Base-by-base conservation (phyloP, 495 filamentous ascomycete species). In the Trichocladium uniseriatum region DNA sequence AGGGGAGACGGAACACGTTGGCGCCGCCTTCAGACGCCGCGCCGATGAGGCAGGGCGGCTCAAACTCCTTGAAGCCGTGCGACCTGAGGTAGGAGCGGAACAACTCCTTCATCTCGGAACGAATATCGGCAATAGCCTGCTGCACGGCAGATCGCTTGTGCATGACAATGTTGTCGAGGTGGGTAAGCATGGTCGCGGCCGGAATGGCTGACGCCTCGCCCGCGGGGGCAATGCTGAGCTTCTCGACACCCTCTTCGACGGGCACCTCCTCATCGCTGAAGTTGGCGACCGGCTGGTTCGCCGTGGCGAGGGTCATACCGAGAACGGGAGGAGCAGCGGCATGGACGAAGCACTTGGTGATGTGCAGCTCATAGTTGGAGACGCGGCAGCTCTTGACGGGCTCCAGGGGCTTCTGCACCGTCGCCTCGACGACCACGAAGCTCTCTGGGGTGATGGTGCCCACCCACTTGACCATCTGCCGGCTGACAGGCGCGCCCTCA, bases 391-490 rank as follows among this genome's bases (percentile, higher is more conserved):
- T 86, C 60, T 87, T 88, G 56, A 97, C 84, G 6, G 83, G 82
- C 51, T 89, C 87, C 18, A 82, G 71, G 3, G 89, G 84, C 72
- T 85, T 82, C 74, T 89, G 77, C 10, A 96, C 82, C 13, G 77
- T 69, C 45, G 86, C 92, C 51, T 91, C 85, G 41, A 95, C 82
- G 45, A 82, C 68, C 16, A 96, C 84, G 48, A 86, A 86, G 51
- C 83, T 87, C 71, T 97, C 91, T 35, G 81, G 73, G 63, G 84
- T 86, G 57, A 97, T 72, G 38, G 73, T 77, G 43, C 78, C 79
- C 29, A 82, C 78, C 77, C 82, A 98, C 70, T 97, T 97, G 55
- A 94, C 87, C 94, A 98, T 98, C 71, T 90, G 90, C 55, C 75
- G 76, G 56, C 73, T 79, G 31, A 87, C 68, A 28, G 69, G 52